A percentile compares a stretch with the other conserved stretches of the same genome.
phyloP scores from a whole-genome alignment of 169 alveolate genomes.

The Plasmodium vivax region DNA sequence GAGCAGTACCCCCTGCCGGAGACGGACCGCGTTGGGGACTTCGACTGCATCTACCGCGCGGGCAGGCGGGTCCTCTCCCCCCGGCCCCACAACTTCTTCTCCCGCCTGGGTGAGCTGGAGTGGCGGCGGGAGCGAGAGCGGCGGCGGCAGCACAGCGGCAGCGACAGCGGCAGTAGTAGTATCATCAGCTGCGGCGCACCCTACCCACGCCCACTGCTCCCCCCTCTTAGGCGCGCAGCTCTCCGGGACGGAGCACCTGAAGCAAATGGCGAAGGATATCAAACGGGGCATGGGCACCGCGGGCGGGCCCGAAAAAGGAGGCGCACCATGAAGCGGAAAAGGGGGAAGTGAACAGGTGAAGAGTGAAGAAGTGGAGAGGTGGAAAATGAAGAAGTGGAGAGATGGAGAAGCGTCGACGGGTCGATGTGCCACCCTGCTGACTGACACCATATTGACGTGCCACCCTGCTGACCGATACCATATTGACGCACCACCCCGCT shows the following conservation, averaged over 20 bases:
- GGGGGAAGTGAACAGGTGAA: no score
- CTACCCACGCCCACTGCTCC: background rate
- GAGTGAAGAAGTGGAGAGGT: no score
- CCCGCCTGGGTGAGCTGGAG: conserved; percentile 10
- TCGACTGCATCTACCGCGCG: conserved; percentile 62
- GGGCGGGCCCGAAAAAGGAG: background rate
- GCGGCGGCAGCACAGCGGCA: background rate
- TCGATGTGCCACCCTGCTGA: background rate
- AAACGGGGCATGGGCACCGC: background rate
- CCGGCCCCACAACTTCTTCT: conserved; percentile 16
- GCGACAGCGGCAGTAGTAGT: no score
- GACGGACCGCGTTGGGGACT: conserved; percentile 45
- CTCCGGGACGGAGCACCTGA: conserved; percentile 55
- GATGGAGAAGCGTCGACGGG: no score
- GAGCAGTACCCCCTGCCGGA: conserved; percentile 84
- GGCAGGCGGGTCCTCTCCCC: background rate
- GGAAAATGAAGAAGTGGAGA: no score
- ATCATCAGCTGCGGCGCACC: background rate
- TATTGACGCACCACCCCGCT: background rate
- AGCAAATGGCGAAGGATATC: conserved; percentile 41
- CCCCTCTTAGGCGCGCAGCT: conserved; percentile 38
- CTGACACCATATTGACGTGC: background rate
- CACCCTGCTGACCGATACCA: background rate
- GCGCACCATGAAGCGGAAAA: background rate
- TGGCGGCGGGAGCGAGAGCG: background rate